Percentiles rank a stretch among this genome's conserved stretches.
phyloP scores from a whole-genome alignment of 371 early-diverging fungal genomes.

The Mucor piriformis region DNA sequence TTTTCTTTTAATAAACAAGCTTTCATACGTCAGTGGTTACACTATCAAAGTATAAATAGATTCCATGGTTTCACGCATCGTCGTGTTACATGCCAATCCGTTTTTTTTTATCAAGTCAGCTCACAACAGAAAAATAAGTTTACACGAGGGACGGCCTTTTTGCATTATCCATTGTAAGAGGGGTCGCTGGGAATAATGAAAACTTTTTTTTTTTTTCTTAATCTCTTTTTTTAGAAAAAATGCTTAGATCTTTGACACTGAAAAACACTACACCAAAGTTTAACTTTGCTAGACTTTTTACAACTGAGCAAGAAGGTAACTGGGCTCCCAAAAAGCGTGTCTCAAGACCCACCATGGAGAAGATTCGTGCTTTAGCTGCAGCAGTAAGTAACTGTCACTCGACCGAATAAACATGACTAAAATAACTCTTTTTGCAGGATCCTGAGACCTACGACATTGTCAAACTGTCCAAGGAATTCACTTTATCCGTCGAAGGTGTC shows the following conservation, averaged over 20 bases:
- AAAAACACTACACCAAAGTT: neutral
- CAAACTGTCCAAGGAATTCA: conserved; percentile 32
- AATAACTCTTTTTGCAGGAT: conserved; percentile 18
- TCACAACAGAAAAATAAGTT: too few relatives aligned
- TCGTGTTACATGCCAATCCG: too few relatives aligned
- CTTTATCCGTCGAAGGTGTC: conserved; percentile 41
- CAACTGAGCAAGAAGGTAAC: neutral
- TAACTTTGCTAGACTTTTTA: neutral
- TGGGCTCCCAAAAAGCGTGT: conserved; percentile 44
- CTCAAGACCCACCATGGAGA: conserved; percentile 41
- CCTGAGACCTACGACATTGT: conserved; percentile 28
- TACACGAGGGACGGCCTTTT: too few relatives aligned
- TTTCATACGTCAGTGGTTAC: too few relatives aligned
- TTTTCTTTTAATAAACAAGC: neutral
- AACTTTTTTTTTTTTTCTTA: neutral
- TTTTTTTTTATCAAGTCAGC: too few relatives aligned
- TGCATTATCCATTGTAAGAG: neutral
- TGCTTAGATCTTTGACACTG: neutral
- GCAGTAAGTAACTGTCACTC: conserved; percentile 17
- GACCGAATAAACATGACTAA: neutral
- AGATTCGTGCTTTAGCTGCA: conserved; percentile 29
- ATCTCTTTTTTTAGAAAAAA: neutral
- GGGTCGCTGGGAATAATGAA: neutral
- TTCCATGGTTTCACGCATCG: too few relatives aligned
- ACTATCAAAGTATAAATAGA: too few relatives aligned